Conservation (phyloP, 768 basidiomycete species). For the Rhodotorula graminis region DNA sequence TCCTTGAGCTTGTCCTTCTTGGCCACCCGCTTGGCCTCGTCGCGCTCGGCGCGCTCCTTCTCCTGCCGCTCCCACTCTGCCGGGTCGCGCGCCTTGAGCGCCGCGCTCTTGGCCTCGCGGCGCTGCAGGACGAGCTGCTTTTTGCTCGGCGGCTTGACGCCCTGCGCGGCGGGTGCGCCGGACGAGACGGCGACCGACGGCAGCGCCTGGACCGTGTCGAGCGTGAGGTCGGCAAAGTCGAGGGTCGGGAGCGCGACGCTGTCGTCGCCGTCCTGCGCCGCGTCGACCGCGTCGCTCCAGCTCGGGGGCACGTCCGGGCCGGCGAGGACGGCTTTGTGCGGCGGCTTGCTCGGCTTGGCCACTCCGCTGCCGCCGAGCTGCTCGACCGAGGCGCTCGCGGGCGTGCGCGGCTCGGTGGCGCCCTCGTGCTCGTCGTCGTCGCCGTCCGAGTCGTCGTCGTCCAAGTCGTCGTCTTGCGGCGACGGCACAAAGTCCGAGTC, state of each 20-base stretch:
- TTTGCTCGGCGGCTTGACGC: constrained; percentile 6
- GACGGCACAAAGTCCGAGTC: constrained; percentile 13
- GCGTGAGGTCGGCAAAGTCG: constrained; percentile 29
- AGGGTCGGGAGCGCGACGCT: constrained; percentile 17
- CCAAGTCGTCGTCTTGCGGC: not conserved
- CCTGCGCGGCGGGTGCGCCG: not conserved
- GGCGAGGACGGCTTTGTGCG: constrained; percentile 1
- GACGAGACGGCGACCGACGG: not conserved
- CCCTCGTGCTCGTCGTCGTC: constrained; percentile 11
- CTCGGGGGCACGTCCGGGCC: constrained; percentile 7
- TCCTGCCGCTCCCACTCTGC: constrained; percentile 21
- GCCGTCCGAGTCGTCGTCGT: not conserved
- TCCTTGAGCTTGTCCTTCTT: constrained; percentile 20
- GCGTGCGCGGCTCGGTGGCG: constrained; percentile 1
- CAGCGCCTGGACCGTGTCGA: constrained; percentile 15
- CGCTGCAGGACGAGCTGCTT: constrained; percentile 8
- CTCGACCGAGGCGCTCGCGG: constrained; percentile 4
- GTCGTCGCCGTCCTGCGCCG: constrained; percentile 14
- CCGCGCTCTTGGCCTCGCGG: constrained; percentile 22
- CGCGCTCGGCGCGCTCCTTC: constrained; percentile 12
- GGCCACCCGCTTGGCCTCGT: constrained; percentile 6
- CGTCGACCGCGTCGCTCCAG: constrained; percentile 22
- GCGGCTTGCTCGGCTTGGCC: not conserved
- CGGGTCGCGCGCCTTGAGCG: constrained; percentile 29
- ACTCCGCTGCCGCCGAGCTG: not conserved